A percentile compares a stretch with the other conserved stretches of the same genome.
phyloP scores from a whole-genome alignment of 1,284 basidiomycete genomes.

The Melampsora larici-populina region DNA sequence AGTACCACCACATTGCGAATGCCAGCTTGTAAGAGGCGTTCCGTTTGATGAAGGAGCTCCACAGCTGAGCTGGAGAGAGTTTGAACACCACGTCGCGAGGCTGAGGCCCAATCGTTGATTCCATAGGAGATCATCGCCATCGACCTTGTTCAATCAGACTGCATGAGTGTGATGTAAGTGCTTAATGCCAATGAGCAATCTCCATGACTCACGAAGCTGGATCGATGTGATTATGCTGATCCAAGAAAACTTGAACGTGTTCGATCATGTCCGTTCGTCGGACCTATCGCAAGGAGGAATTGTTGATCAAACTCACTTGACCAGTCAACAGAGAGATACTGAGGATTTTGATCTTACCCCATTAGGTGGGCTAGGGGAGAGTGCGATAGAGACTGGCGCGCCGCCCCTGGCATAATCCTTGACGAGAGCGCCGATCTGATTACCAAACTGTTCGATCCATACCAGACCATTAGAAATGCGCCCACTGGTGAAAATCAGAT shows the following conservation, averaged over 20 bases:
- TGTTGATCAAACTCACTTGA: too few relatives aligned
- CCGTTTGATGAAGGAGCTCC: conserved; percentile 21
- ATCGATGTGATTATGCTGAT: background rate
- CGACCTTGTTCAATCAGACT: background rate
- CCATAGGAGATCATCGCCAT: conserved; percentile 21
- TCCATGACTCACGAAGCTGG: background rate
- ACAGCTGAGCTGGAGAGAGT: background rate
- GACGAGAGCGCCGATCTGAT: background rate
- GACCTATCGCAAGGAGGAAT: background rate
- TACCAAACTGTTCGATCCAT: conserved; percentile 16
- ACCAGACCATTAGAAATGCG: conserved; percentile 12
- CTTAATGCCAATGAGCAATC: background rate
- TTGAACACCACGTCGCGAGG: background rate
- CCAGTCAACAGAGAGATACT: background rate
- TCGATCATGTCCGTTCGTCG: conserved; percentile 17
- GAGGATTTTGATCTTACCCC: conserved; percentile 2
- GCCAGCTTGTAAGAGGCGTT: conserved; percentile 10
- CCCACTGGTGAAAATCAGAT: background rate
- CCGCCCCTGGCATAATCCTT: conserved; percentile 23
- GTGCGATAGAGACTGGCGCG: conserved; percentile 1
- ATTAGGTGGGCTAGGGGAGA: background rate
- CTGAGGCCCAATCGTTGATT: conserved; percentile 20
- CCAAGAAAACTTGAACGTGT: conserved; percentile 6
- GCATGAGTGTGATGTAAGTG: background rate
- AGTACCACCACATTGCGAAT: conserved; percentile 6